A percentile compares a stretch with the other conserved stretches of the same genome.
phyloP scores from a whole-genome alignment of 257 asterid species.

The Scutellaria baicalensis region DNA sequence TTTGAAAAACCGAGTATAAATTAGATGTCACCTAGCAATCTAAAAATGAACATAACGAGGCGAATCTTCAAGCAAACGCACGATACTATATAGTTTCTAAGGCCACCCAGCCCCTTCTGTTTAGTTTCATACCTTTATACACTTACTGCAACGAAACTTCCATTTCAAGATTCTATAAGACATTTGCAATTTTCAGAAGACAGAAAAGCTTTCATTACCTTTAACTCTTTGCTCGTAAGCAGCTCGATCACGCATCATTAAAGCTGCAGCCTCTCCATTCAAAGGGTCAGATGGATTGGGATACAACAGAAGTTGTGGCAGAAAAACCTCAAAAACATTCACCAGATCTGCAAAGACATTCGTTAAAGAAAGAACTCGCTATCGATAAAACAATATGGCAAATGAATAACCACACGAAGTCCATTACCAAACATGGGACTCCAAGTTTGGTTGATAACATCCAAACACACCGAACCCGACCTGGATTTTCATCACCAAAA shows the following conservation, averaged over 20 bases:
- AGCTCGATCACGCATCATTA: constrained; percentile 63
- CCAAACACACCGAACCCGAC: constrained; percentile 97
- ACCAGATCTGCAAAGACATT: constrained; percentile 46
- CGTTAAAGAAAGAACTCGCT: background rate
- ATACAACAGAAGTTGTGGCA: constrained; percentile 76
- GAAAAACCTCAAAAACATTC: constrained; percentile 80
- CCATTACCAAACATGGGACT: constrained; percentile 97
- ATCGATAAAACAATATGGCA: background rate
- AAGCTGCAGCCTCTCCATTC: constrained; percentile 76
- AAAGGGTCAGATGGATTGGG: constrained; percentile 81
- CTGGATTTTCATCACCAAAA: constrained; percentile 34
- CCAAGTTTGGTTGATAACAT: constrained; percentile 98
- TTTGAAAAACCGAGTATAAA: background rate
- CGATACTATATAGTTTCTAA: background rate
- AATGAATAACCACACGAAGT: background rate
- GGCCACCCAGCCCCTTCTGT: background rate
- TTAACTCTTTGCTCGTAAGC: constrained; percentile 77
- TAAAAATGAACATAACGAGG: background rate
- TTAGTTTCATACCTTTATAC: background rate
- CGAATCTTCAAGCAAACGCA: background rate
- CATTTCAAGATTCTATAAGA: background rate
- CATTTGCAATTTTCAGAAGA: background rate
- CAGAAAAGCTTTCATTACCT: constrained; percentile 32
- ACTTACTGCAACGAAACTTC: background rate
- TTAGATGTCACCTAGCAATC: background rate